Evolutionary conservation across 2,329 filamentous ascomycete species (phyloP).

Genomic region (Beauveria scarabaeidicola): DNA sequence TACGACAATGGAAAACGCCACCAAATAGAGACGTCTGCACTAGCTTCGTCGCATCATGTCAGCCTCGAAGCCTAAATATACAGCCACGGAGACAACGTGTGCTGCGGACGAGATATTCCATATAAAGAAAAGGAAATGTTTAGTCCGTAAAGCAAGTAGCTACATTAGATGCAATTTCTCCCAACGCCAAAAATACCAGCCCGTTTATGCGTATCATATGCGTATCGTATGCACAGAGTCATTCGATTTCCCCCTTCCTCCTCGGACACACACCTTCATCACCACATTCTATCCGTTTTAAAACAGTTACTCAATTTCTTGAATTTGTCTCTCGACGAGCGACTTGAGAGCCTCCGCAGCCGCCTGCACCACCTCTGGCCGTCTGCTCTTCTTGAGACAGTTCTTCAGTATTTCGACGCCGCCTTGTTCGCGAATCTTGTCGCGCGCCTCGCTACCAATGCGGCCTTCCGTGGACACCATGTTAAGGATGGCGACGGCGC

Average conservation of each 20-base stretch:
- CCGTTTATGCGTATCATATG: not conserved
- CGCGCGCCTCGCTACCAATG: slow-evolving; percentile 50
- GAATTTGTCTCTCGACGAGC: slow-evolving; percentile 38
- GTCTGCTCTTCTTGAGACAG: slow-evolving; percentile 59
- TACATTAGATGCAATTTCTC: not conserved
- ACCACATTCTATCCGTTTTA: not conserved
- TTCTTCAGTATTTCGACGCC: slow-evolving; percentile 62
- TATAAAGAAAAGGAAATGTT: not conserved
- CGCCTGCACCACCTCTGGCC: slow-evolving; percentile 60
- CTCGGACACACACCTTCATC: not conserved
- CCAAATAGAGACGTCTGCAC: not conserved
- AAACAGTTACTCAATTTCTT: slow-evolving; percentile 7
- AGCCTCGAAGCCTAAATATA: not conserved
- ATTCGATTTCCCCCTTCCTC: not conserved
- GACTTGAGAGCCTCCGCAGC: slow-evolving; percentile 66
- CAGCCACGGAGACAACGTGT: not conserved
- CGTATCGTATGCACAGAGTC: not conserved
- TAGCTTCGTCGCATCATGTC: not conserved
- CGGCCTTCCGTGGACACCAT: slow-evolving; percentile 60
- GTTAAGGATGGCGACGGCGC: slow-evolving; percentile 67
- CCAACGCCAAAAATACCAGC: not conserved
- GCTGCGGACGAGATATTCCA: not conserved
- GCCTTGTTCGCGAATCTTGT: slow-evolving; percentile 51
- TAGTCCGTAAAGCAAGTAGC: not conserved
- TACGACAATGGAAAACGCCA: too few relatives aligned